These are phyloP conservation scores for Teratosphaeria gauchensis DNA, from an alignment of 2,329 filamentous ascomycete species.

Conservation along the genomic window DNA sequence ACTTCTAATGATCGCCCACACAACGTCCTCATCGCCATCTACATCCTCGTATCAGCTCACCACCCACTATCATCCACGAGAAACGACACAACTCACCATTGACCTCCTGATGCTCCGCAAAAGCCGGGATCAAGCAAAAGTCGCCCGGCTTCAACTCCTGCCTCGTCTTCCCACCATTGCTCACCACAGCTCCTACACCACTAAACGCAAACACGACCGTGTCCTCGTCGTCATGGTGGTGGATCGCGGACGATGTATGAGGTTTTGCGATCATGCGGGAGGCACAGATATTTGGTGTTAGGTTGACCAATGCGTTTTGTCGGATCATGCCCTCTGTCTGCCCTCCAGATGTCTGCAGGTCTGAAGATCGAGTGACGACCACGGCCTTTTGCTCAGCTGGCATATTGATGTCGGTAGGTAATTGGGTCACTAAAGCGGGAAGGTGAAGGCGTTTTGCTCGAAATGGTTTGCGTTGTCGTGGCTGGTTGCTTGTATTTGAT, in stretches of 20 bases:
- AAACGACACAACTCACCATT: slow-evolving; percentile 43
- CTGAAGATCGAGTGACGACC: slow-evolving; percentile 43
- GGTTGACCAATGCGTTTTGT: slow-evolving; percentile 51
- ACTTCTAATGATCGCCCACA: slow-evolving; percentile 57
- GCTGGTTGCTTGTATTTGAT: background rate
- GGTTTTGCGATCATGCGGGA: slow-evolving; percentile 56
- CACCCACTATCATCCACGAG: slow-evolving; percentile 52
- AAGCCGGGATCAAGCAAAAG: slow-evolving; percentile 61
- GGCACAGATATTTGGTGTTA: slow-evolving; percentile 57
- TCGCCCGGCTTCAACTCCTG: slow-evolving; percentile 54
- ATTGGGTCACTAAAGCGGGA: background rate
- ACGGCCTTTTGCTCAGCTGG: slow-evolving; percentile 29
- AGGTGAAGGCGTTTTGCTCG: background rate
- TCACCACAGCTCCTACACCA: slow-evolving; percentile 53
- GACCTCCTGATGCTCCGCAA: slow-evolving; percentile 59
- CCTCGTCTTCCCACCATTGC: slow-evolving; percentile 45
- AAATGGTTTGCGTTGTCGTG: background rate
- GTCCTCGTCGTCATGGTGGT: slow-evolving; percentile 64
- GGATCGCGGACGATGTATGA: slow-evolving; percentile 51
- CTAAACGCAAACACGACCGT: slow-evolving; percentile 53
- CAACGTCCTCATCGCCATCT: slow-evolving; percentile 46
- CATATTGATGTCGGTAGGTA: slow-evolving; percentile 5
- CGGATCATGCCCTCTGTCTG: slow-evolving; percentile 42
- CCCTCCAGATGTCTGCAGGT: slow-evolving; percentile 37
- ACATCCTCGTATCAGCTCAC: slow-evolving; percentile 63